Base-by-base conservation (phyloP, 768 basidiomycete species). In the Lentinula detonsa region DNA sequence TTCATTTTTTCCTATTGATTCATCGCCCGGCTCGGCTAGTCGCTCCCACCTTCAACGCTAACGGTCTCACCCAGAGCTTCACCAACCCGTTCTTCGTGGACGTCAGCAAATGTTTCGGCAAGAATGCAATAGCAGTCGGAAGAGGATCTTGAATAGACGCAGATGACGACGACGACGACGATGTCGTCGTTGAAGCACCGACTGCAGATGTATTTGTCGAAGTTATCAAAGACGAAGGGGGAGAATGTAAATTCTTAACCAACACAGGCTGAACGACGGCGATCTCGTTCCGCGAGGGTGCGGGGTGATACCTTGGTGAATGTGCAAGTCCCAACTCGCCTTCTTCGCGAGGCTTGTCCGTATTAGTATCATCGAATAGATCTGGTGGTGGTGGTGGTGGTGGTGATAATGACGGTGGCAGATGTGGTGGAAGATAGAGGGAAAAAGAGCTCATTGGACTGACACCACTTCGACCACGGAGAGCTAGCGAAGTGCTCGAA, bases 251-350 rank as follows among this genome's bases (percentile, higher is more conserved):
- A 23, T 23, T 48, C 46, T 83, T 66, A 67, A 94, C 93, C 64
- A 96, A 73, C 42, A 96, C 93, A 23, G 95, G 94, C 67, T 96
- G 95, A 2, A 97, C 85, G 31, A 91, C 83, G 5, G 94, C 88
- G 9, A 96, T 87, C 65, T 97, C 95, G 64, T 90, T 94, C 23
- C 94, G 80, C 2, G 93, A 91, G 2, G 95, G 95, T 3, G 96
- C 91, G 28, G 91, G 85, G 66, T 98, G 96, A 66, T 87, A 95
- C 11, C 85, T 79, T 33, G 79, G 72, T 11, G 78, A 76, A 3
- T 5, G 23, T 11, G 18, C 40, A 23, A 31, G 11, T 8, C 15
- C 40, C 5, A 11, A 15, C 5, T 56, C 70, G 42, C 68, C 76
- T 39, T 83, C 84, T 10, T 71, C 66, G 37, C 58, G 72, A 10